Conservation (phyloP, 345 rosid genomes). For the Eutrema japonicum region DNA sequence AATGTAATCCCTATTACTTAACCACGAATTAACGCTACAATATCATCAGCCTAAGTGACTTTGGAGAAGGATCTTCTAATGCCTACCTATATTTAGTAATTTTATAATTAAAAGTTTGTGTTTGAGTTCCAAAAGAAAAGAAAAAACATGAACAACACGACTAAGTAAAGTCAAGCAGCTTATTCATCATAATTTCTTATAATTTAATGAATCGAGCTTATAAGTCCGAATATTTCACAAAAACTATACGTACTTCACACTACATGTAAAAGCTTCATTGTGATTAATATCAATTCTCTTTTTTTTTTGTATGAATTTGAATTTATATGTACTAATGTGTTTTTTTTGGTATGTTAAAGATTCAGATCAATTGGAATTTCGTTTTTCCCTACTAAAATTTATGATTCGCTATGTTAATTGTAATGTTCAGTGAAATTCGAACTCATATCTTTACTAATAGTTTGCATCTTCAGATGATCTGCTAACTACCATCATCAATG, state of each 20-base stretch:
- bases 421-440: background rate
- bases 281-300: background rate
- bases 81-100: constrained; percentile 38
- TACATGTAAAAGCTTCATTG: constrained; percentile 1
- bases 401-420: background rate
- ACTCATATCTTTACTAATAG: background rate
- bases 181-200: constrained; percentile 3
- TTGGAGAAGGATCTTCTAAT: constrained; percentile 31
- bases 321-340: background rate
- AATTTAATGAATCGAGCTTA: constrained; percentile 13
- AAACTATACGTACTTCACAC: constrained; percentile 1
- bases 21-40: constrained; percentile 33
- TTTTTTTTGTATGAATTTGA: background rate
- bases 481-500: background rate
- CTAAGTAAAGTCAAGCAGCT: constrained; percentile 42
- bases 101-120: constrained; percentile 38
- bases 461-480: background rate
- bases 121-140: constrained; percentile 28
- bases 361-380: background rate
- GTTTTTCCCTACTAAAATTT: background rate
- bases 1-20: constrained; percentile 41
- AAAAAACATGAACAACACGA: constrained; percentile 29
- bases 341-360: background rate
- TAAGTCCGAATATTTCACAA: background rate
- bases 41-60: constrained; percentile 29